Evolutionary conservation across 495 filamentous ascomycete genomes (phyloP).

Genomic region (Podospora pseudocomata): DNA sequence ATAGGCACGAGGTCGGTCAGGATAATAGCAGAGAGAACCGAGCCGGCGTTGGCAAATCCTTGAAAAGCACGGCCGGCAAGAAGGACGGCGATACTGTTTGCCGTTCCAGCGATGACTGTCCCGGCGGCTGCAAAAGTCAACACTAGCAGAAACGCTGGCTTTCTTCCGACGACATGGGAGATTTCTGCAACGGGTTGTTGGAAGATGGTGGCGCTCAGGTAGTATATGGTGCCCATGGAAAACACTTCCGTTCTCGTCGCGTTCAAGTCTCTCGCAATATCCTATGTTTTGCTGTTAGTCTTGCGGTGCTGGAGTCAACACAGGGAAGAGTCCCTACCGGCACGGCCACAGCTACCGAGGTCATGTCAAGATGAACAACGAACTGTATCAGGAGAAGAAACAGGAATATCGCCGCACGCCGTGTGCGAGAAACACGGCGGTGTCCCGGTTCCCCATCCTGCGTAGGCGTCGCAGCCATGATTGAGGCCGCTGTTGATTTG

Average conservation of each 20-base stretch:
- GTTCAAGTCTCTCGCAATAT: conserved; percentile 47
- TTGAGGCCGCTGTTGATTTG: not conserved
- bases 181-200: conserved; percentile 51
- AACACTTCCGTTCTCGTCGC: conserved; percentile 57
- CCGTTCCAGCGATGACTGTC: conserved; percentile 56
- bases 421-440: not conserved
- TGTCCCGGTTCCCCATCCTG: not conserved
- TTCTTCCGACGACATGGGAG: conserved; percentile 51
- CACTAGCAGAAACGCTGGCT: conserved; percentile 48
- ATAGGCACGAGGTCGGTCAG: conserved; percentile 61
- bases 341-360: conserved; percentile 57
- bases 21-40: conserved; percentile 59
- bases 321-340: conserved; percentile 68
- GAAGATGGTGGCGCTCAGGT: conserved; percentile 51
- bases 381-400: conserved; percentile 30
- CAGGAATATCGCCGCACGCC: conserved; percentile 18
- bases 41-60: conserved; percentile 66
- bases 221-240: conserved; percentile 54
- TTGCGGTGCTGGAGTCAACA: conserved; percentile 50
- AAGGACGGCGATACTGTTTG: conserved; percentile 57
- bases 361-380: conserved; percentile 52
- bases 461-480: not conserved
- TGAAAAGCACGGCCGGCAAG: conserved; percentile 64
- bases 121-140: conserved; percentile 55
- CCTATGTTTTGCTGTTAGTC: conserved; percentile 42